Conservation (phyloP, 805 yeast species). For the Sugiyamaella americana region DNA sequence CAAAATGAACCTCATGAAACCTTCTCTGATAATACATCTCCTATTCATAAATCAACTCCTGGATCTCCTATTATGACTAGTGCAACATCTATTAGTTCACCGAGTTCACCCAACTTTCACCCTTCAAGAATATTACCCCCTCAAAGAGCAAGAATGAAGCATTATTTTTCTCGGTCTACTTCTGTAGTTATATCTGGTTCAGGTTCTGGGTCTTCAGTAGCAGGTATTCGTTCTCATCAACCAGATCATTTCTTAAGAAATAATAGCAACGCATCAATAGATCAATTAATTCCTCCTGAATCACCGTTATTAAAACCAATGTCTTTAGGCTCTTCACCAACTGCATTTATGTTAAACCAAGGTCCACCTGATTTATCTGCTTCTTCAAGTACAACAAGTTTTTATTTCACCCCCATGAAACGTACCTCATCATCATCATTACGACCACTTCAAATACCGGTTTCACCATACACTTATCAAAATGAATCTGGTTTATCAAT, state of each 20-base stretch:
- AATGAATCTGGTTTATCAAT: neutral
- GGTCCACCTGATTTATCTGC: conserved; percentile 2
- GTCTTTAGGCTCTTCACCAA: conserved; percentile 15
- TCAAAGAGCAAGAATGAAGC: conserved; percentile 2
- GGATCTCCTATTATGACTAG: neutral
- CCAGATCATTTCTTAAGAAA: neutral
- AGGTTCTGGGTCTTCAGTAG: neutral
- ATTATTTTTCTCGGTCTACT: neutral
- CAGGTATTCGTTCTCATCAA: neutral
- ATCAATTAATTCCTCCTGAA: conserved; percentile 8
- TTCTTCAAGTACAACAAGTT: conserved; percentile 2
- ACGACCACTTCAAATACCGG: neutral
- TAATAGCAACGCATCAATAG: neutral
- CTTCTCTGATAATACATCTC: neutral
- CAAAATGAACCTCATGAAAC: too few relatives aligned
- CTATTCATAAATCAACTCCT: neutral
- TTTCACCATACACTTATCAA: too few relatives aligned
- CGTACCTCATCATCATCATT: conserved; percentile 1
- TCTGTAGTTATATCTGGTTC: neutral
- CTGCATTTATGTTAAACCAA: conserved; percentile 12
- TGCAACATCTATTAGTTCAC: conserved; percentile 4
- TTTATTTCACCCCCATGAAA: neutral
- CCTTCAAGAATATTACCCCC: conserved; percentile 3
- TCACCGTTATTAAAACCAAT: conserved; percentile 13
- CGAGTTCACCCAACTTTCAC: conserved; percentile 8